Evolutionary conservation across 345 rosid species (phyloP), one percentile per base, ranked within the genome.

Genomic region (Murraya koenigii): DNA sequence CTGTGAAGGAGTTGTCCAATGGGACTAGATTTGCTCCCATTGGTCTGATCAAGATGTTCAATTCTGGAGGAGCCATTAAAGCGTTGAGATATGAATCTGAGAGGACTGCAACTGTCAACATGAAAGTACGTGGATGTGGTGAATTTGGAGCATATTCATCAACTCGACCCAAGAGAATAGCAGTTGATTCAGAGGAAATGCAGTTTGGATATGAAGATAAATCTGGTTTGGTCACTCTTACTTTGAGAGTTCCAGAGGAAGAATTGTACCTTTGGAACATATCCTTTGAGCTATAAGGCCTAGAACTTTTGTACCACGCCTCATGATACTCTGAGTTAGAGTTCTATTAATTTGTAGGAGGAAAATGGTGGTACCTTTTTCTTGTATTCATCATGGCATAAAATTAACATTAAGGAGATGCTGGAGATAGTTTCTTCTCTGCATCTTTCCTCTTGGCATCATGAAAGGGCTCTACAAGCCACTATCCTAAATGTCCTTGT

Each of bases 191-290:
- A 0, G 66, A 86, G 76, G 86, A 87, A 47, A 77, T 75, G 8
- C 77, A 76, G 44, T 90, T 90, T 26, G 69, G 14, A 26, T 87
- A 86, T 20, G 81, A 85, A 10, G 88, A 84, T 74, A 76, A 2
- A 14, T 77, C 83, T 23, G 87, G 91, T 32, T 70, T 89, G 79
- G 79, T 88, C 77, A 86, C 84, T 19, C 14, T 90, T 58, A 58
- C 77, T 10, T 66, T 89, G 77, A 78, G 81, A 32, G 83, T 85
- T 74, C 84, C 93, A 2, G 82, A 78, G 52, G 75, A 80, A 28
- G 97, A 89, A 82, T 41, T 86, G 76, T 86, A 86, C 80, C 78
- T 75, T 19, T 91, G 97, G 94, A 84, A 79, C 80, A n/a, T 89
- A 66, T 49, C 54, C 30, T 74, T 85, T 23, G 82, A 83, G 26